Base-by-base conservation (phyloP, 1,284 basidiomycete genomes). In the Heterobasidion parviporum region DNA sequence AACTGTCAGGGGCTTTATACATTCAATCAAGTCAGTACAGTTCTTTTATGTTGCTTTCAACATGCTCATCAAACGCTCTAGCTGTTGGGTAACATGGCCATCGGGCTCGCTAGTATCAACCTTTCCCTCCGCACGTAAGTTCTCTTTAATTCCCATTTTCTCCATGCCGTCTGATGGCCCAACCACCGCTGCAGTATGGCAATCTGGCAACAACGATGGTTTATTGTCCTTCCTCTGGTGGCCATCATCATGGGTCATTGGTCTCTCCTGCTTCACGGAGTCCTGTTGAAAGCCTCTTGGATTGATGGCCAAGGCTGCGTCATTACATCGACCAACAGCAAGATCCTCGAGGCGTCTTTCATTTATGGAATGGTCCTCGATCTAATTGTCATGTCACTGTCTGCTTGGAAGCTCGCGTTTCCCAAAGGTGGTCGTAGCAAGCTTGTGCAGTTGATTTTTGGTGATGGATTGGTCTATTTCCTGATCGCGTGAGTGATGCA, bases 91-190 rank as follows among this genome's bases (percentile, higher is more conserved):
- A 87, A 88, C 67, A 77, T 82, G 7, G 73, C 88, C 6, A 81
- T 89, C 47, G 88, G 88, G 9, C 73, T 89, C 4, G 85, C 88
- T 8, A 89, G 86, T 64, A 81, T 89, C 64, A 89, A 90, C 64
- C 75, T 90, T n/a, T 88, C 87, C 5, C 74, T 90, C 52, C 74
- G 87, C 63, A 89, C 87, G 83, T 85, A 67, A 59, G 82, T 73
- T 12, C 56, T 34, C 8, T 7, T n/a, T 15, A 32, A 43, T 52
- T 26, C 12, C 14, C 18, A 15, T 26, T 49, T 36, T 36, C 8
- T 49, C 35, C 49, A 56, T 53, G 7, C 53, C 18, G n/a, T 33
- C 61, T 54, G 58, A 53, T 60, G 26, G 26, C 26, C 4, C 4
- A 26, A 26, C 4, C 26, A 26, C 6, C 26, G 26, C 26, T 26